Evolutionary conservation across 805 yeast species (phyloP), one percentile per base, ranked within the genome.

Genomic region (Wickerhamiella siamensis): DNA sequence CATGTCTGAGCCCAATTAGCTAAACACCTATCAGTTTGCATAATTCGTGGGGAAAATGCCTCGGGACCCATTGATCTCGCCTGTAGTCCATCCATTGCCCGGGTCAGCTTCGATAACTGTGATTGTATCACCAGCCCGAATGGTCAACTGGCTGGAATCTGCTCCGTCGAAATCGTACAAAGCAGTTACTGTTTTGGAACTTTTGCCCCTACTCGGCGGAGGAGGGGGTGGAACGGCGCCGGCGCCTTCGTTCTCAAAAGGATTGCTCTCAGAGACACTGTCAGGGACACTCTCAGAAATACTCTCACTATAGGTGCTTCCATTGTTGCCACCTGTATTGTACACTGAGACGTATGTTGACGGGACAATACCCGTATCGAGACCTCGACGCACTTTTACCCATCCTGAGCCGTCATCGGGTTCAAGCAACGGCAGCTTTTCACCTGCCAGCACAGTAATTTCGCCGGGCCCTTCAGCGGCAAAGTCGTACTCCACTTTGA

Each of bases 71-170:
- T 74, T 65, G 5, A 79, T 45, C 55, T 82, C 88, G 10, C 96
- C 97, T 50, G 77, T 81, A 2, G 96, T 87, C 99, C 99, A 91
- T 0, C 98, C 98, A 32, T 71, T 71, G 8, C 84, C 87, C 40
- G 79, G 81, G 39, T 76, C 83, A 22, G 71, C 77, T 33, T 64
- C 67, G 1, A 81, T 53, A 10, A 91, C 70, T 9, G 71, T 68
- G 16, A 91, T 72, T 42, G 66, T 67, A 47, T 88, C 96, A 2
- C 95, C 95, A 0, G 71, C 77, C 5, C 49, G 52, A 17, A 91
- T 73, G 17, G 72, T 69, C 44, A 91, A 58, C 60, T 91, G 98
- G 52, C 82, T 88, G 20, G 72, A 79, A 10, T 83, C 91, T 45
- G 74, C 78, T 0, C 94, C 87, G 16, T 59, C 65, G 56, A 83